Percentiles rank a stretch among this genome's conserved stretches.
These are phyloP conservation scores for Podaxis sp. DNA, from an alignment of 768 basidiomycete species.

Conservation along the genomic window DNA sequence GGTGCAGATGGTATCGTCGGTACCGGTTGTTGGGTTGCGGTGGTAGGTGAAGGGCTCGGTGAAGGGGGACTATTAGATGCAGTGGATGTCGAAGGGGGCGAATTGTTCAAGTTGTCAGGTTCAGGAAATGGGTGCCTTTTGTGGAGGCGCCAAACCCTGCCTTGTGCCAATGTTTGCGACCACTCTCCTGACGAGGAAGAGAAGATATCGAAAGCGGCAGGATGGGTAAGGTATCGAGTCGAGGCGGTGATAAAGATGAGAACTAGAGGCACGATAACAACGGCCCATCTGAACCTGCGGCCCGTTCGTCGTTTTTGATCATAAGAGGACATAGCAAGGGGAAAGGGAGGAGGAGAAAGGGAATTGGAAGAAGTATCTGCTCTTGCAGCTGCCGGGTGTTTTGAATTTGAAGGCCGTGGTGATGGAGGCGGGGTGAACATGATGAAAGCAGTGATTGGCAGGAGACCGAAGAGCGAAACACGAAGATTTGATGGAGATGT, in stretches of 20 bases:
- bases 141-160: slow-evolving; percentile 34
- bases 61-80: slow-evolving; percentile 10
- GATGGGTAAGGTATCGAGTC: slow-evolving; percentile 48
- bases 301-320: slow-evolving; percentile 38
- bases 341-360: slow-evolving; percentile 1
- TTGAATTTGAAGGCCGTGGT: slow-evolving; percentile 18
- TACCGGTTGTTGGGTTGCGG: slow-evolving; percentile 21
- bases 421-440: slow-evolving; percentile 35
- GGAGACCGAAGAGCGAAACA: background rate
- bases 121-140: slow-evolving; percentile 33
- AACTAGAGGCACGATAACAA: slow-evolving; percentile 50
- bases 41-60: slow-evolving; percentile 16
- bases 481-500: background rate
- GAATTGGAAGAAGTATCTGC: background rate
- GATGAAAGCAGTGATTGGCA: slow-evolving; percentile 5
- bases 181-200: slow-evolving; percentile 20
- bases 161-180: slow-evolving; percentile 7
- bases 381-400: background rate
- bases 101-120: slow-evolving; percentile 3
- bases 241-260: slow-evolving; percentile 52
- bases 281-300: slow-evolving; percentile 44
- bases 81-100: background rate
- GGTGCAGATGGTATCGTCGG: slow-evolving; percentile 48
- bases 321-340: slow-evolving; percentile 12
- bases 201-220: slow-evolving; percentile 39